Evolutionary conservation across 1,284 basidiomycete genomes (phyloP).

Genomic region (Tilletia setariae): DNA sequence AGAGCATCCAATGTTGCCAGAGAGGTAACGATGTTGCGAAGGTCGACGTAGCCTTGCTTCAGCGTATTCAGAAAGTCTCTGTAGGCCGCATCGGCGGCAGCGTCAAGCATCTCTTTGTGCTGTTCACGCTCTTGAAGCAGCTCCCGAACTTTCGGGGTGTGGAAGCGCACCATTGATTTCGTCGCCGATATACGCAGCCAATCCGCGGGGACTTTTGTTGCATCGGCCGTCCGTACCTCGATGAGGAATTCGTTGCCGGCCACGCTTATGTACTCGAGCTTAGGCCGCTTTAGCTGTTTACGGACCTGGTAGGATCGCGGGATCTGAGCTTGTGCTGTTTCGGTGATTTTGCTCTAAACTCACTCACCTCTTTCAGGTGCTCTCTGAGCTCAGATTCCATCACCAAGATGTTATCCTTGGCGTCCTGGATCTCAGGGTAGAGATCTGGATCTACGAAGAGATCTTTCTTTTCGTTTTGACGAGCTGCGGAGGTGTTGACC

Average conservation of each 20-base stretch:
- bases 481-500: constrained; percentile 67
- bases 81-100: constrained; percentile 53
- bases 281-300: constrained; percentile 70
- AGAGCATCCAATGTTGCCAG: constrained; percentile 43
- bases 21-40: constrained; percentile 35
- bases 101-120: constrained; percentile 70
- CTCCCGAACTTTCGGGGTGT: constrained; percentile 68
- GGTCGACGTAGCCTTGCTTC: constrained; percentile 28
- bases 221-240: constrained; percentile 67
- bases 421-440: constrained; percentile 66
- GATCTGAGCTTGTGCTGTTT: background rate
- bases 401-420: constrained; percentile 61
- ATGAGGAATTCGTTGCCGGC: constrained; percentile 55
- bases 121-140: constrained; percentile 73
- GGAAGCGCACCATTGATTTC: constrained; percentile 72
- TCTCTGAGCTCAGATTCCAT: constrained; percentile 71
- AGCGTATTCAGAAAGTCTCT: constrained; percentile 29
- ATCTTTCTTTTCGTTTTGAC: constrained; percentile 67
- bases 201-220: constrained; percentile 69
- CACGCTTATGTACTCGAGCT: constrained; percentile 70
- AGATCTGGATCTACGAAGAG: constrained; percentile 73
- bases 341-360: too few relatives aligned
- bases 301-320: constrained; percentile 53
- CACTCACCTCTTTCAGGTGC: constrained; percentile 65
- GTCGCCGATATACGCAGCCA: constrained; percentile 79